Base-by-base conservation (phyloP, 306 rosid genomes). In the Arachis hypogaea region DNA sequence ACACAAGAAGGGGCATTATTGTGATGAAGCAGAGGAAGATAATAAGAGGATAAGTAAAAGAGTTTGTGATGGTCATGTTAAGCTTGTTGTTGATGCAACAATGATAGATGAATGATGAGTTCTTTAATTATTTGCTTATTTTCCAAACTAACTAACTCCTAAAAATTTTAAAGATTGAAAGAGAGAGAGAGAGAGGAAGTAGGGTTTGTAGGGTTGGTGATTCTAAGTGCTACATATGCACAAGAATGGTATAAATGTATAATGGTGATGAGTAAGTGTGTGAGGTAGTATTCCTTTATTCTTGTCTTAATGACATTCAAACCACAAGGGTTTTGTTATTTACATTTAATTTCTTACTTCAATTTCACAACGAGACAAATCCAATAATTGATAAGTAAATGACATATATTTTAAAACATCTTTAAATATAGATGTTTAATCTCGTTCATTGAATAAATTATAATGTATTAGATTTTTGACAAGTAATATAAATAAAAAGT, bases 61-160 rank as follows among this genome's bases (percentile, higher is more conserved):
- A 82, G 73, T 67, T 74, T 82, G 73, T 80, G 79, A 71, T 74
- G 52, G 46, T 75, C 68, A 72, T 72, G 64, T 64, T 75, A 42
- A 71, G 28, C 1, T 72, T n/a, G 47, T 38, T 14, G 66, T 22
- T 22, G 56, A 64, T 66, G 69, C 51, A 63, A 28, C 63, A 46
- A 55, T 63, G 29, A 3, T 22, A 22, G 28, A 22, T 22, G 28
- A 2, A n/a, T 16, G 7, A n/a, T n/a, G 14, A 18, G 68, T 69
- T 70, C n/a, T 50, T 33, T 50, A 61, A 7, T 55, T 59, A n/a
- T 29, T 29, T 78, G 61, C 61, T 69, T 69, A 56, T 7, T 47
- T 33, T 1, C 4, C 38, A 33, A 33, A 33, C 66, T 11, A 50
- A 69, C 33, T 67, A 51, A 59, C 9, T 62, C 7, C 6, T 61